Base-by-base conservation (phyloP, 2,329 filamentous ascomycete species). In the Aspergillus versicolor region DNA sequence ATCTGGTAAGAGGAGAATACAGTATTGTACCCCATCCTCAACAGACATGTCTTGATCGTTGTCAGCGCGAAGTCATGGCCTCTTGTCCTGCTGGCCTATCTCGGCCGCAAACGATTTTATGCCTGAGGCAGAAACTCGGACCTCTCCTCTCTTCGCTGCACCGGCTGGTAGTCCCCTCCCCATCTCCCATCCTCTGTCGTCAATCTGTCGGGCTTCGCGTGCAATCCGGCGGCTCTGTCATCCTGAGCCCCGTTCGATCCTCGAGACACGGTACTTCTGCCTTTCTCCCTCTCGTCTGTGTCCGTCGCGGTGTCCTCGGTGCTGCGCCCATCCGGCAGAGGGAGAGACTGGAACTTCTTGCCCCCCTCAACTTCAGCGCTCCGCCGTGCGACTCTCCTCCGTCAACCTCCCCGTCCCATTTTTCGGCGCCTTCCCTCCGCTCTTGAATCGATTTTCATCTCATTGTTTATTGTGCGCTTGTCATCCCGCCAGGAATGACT, bases 401-500 rank as follows among this genome's bases (percentile, higher is more conserved):
- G 52, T 65, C 60, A 58, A 57, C 61, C 61, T 61, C 58, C 61
- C 54, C 67, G 65, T 63, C 65, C 63, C 66, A 63, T 61, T 56
- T 58, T 52, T 56, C 53, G 42, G 59, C 59, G 44, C 54, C 51
- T 55, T 53, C 58, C 61, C 62, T 54, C 58, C 52, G 57, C 63
- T 67, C 58, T 55, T 57, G 56, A 44, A 55, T 57, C 59, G 40
- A 47, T 27, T 57, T 59, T 24, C 54, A 59, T 67, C 63, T 62
- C 59, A 61, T 66, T 65, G 61, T 52, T 57, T 42, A 58, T 50
- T 41, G 57, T 66, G 66, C 67, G 66, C 61, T 66, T 56, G 62
- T 54, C 53, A 63, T 62, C 60, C 59, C 62, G 64, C 67, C 70
- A 73, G 74, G 73, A 73, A 77, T 77, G 74, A 75, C 70, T 70